Conservation (phyloP, 2,329 filamentous ascomycete genomes). For the Cladosporium austrohemisphaericum region DNA sequence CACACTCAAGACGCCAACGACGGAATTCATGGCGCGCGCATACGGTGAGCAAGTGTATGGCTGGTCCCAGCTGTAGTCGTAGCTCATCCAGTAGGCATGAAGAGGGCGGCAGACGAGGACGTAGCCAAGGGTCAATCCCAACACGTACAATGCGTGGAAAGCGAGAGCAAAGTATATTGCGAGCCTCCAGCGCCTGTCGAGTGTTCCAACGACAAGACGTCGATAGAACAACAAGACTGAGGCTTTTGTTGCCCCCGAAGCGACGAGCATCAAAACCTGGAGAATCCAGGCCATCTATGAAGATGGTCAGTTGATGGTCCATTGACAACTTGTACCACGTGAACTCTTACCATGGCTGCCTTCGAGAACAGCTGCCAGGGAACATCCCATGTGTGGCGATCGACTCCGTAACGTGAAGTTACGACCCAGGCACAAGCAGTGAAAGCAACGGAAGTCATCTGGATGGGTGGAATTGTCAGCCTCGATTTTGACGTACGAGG, state of each 20-base stretch:
- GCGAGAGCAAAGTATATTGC: slow-evolving; percentile 22
- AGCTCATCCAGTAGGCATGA: slow-evolving; percentile 23
- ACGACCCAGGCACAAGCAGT: slow-evolving; percentile 20
- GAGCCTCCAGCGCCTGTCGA: slow-evolving; percentile 21
- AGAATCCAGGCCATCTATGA: slow-evolving; percentile 20
- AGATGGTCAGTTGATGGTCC: neutral
- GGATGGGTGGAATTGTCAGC: neutral
- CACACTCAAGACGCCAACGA: slow-evolving; percentile 21
- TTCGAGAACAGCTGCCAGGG: slow-evolving; percentile 14
- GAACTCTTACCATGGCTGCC: slow-evolving; percentile 21
- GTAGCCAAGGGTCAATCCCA: slow-evolving; percentile 21
- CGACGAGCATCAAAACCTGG: slow-evolving; percentile 24
- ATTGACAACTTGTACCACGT: neutral
- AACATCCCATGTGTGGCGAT: slow-evolving; percentile 27
- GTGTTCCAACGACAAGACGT: slow-evolving; percentile 22
- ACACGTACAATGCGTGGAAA: slow-evolving; percentile 22
- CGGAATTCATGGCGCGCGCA: slow-evolving; percentile 12
- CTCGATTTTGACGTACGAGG: neutral
- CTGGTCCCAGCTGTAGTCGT: slow-evolving; percentile 16
- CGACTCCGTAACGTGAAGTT: slow-evolving; percentile 18
- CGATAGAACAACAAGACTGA: slow-evolving; percentile 28
- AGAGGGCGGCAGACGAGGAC: slow-evolving; percentile 24
- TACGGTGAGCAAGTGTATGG: slow-evolving; percentile 18
- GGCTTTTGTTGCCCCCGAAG: slow-evolving; percentile 24
- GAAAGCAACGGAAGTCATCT: slow-evolving; percentile 23